Base-by-base conservation (phyloP, 2,329 filamentous ascomycete genomes). In the Alternaria sp. region DNA sequence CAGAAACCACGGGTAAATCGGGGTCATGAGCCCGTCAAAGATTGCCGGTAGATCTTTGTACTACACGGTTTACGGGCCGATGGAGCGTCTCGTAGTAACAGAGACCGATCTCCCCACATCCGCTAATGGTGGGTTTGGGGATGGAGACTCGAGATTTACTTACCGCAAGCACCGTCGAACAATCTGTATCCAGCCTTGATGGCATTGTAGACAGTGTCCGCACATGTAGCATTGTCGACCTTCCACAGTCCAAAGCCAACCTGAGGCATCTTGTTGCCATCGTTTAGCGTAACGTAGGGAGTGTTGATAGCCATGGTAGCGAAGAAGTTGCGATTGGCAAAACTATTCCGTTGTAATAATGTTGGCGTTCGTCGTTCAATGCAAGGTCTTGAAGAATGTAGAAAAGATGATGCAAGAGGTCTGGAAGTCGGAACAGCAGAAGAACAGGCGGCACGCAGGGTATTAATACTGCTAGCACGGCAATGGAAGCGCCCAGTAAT, bases 141-240 rank as follows among this genome's bases (percentile, higher is more conserved):
- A 49, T 12, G 40, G 11, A 36, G 11, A 16, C 34, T 45, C 25
- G 10, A 22, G 52, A 38, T 59, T 8, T 27, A 74, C 74, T 44
- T 75, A 77, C 75, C 75, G 59, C 75, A 78, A 57, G 76, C 75
- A 32, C 76, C 75, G 46, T 78, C 76, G 40, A 78, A 77, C 27
- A 78, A 58, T 50, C 76, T 73, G 74, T 79, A 79, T 57, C 76
- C 76, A 27, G 63, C 65, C 70, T 78, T 77, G 67, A 79, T 79
- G 53, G 76, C 76, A 59, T 74, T 72, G 62, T 77, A 77, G 5
- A 77, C 72, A 51, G 66, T 67, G 43, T 77, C 74, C 9, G 74
- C 73, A 58, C 71, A 74, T 9, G 64, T 73, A 16, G 46, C 62
- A 59, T 77, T 77, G 63, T 73, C 70, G 27, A 77, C 70, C 57